These are phyloP conservation scores for Taiwanofungus camphoratus DNA, from an alignment of 1,284 basidiomycete species.

Conservation along the genomic window DNA sequence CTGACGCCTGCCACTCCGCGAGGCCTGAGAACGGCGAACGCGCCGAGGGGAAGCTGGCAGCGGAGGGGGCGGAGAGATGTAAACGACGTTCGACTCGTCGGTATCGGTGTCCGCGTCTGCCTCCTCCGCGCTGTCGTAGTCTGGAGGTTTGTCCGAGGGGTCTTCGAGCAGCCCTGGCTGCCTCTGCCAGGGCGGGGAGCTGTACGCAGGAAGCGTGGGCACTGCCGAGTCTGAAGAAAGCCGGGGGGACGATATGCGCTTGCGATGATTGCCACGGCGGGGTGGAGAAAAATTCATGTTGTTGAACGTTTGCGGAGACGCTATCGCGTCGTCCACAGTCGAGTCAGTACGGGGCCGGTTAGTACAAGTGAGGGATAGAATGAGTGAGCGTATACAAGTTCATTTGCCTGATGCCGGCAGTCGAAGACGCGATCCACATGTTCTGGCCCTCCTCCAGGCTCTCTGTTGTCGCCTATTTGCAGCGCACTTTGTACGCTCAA, in stretches of 20 bases:
- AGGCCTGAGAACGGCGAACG: conserved; percentile 15
- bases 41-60: conserved; percentile 20
- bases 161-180: conserved; percentile 27
- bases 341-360: no score
- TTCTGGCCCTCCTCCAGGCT: no score
- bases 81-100: conserved; percentile 22
- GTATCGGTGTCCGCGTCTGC: conserved; percentile 61
- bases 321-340: no score
- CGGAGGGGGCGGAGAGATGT: conserved; percentile 18
- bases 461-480: no score
- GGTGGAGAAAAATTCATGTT: conserved; percentile 17
- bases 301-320: no score
- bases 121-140: conserved; percentile 73
- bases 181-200: conserved; percentile 31
- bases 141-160: conserved; percentile 57
- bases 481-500: no score
- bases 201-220: conserved; percentile 61
- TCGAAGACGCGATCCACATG: no score
- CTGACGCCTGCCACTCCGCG: conserved; percentile 9
- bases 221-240: conserved; percentile 64
- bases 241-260: conserved; percentile 48
- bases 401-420: no score
- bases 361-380: no score
- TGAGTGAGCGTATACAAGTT: no score
- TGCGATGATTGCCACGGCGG: conserved; percentile 36